Conservation (phyloP, 1,284 basidiomycete species). For the Stygiomarasmius scandens region DNA sequence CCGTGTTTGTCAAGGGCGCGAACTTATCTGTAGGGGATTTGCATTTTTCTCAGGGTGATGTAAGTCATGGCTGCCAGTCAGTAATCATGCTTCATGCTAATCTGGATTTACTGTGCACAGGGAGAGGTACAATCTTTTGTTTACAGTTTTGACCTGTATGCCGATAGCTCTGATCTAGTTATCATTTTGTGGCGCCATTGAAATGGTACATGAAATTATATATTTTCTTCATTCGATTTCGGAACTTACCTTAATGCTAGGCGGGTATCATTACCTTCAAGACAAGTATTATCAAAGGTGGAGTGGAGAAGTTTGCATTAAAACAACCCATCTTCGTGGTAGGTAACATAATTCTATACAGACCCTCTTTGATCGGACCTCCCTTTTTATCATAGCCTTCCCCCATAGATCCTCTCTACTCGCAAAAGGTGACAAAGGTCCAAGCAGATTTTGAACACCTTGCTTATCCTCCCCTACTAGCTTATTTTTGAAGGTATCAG, state of each 20-base stretch:
- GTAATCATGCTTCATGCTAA: neutral
- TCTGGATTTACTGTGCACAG: constrained; percentile 30
- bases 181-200: constrained; percentile 80
- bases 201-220: constrained; percentile 51
- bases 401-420: constrained; percentile 75
- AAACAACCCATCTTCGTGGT: constrained; percentile 79
- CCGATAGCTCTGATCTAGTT: constrained; percentile 39
- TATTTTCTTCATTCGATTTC: neutral
- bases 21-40: constrained; percentile 80
- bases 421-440: constrained; percentile 51
- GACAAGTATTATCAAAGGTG: constrained; percentile 75
- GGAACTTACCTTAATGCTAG: constrained; percentile 34
- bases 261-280: constrained; percentile 78
- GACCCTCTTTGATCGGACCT: too few species aligned
- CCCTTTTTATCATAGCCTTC: constrained; percentile 51
- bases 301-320: constrained; percentile 73
- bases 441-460: neutral
- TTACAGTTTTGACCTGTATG: neutral
- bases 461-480: constrained; percentile 29
- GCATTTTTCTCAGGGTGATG: constrained; percentile 84
- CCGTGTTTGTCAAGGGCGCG: constrained; percentile 77
- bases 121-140: constrained; percentile 49
- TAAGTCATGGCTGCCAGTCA: constrained; percentile 30
- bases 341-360: constrained; percentile 12
- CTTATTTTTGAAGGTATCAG: constrained; percentile 76